A percentile compares a stretch with the other conserved stretches of the same genome.
phyloP scores from a whole-genome alignment of 768 basidiomycete genomes.

The Trametes cingulata region DNA sequence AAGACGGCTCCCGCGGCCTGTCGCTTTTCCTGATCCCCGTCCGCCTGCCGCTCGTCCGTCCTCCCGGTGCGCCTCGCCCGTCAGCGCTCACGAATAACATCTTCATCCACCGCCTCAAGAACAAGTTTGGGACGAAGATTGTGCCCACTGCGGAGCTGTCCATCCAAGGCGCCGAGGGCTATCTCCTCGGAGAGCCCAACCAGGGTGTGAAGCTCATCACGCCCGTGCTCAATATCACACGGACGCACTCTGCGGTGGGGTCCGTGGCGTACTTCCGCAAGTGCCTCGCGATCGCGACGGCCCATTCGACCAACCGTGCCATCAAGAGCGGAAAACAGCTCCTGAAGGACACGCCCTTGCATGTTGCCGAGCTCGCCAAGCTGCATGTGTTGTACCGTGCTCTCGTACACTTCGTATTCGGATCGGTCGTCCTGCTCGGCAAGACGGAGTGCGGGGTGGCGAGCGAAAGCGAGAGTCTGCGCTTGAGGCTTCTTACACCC shows the following conservation, averaged over 20 bases:
- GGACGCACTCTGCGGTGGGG: slow-evolving; percentile 56
- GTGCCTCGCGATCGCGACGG: slow-evolving; percentile 63
- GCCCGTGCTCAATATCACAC: slow-evolving; percentile 77
- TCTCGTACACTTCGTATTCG: slow-evolving; percentile 62
- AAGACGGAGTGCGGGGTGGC: slow-evolving; percentile 59
- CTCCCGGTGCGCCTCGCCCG: slow-evolving; percentile 41
- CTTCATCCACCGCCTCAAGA: slow-evolving; percentile 70
- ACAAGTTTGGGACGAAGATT: slow-evolving; percentile 74
- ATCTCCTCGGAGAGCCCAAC: slow-evolving; percentile 58
- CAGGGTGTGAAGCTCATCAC: slow-evolving; percentile 68
- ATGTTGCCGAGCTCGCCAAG: slow-evolving; percentile 64
- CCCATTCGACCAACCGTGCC: slow-evolving; percentile 60
- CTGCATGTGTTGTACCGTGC: slow-evolving; percentile 66
- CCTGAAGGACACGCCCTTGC: slow-evolving; percentile 56
- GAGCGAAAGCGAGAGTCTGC: slow-evolving; percentile 46
- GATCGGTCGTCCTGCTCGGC: slow-evolving; percentile 58
- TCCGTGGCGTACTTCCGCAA: slow-evolving; percentile 60
- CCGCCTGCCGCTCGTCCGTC: slow-evolving; percentile 48
- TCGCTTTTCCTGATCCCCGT: slow-evolving; percentile 78
- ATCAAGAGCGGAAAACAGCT: slow-evolving; percentile 53
- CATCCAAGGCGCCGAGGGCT: slow-evolving; percentile 57
- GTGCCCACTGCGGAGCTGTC: slow-evolving; percentile 78
- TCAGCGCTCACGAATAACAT: slow-evolving; percentile 63
- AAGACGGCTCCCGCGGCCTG: slow-evolving; percentile 61
- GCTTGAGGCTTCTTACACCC: slow-evolving; percentile 67